Base-by-base conservation (phyloP, 768 basidiomycete genomes). In the Lactarius trivialis region DNA sequence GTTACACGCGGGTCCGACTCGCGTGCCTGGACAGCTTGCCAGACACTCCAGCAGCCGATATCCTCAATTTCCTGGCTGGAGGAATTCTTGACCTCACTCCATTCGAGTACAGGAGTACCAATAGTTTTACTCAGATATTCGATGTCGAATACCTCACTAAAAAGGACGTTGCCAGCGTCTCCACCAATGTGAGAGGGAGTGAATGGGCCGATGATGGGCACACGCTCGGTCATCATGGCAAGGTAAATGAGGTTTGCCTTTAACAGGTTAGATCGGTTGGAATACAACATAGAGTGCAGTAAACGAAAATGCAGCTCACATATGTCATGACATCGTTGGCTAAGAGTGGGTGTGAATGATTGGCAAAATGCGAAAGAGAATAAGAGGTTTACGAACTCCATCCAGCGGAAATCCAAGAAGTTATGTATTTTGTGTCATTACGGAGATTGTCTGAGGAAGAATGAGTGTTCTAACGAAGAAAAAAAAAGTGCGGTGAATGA, bases 291-390 rank as follows among this genome's bases (percentile, higher is more conserved):
- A 8, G 36, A 41, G 14, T 32, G 24, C n/a, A 48, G 36, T 41
- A 11, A 24, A 5, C 5, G 17, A 54, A n/a, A n/a, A n/a, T n/a
- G n/a, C 3, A 24, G 7, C 79, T 67, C 62, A 83, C 83, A 69
- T 84, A 85, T 60, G 87, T 87, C 82, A 88, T 86, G 33, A 88
- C 85, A 73, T 89, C 86, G 76, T 89, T 89, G 7, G 87, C 86
- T 89, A 15, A 24, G 55, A 17, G 37, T 28, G 24, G 41, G 15
- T 7, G 30, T 33, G 30, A 43, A 19, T 24, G n/a, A 7, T 28
- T 33, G 36, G 19, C 19, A 50, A 52, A 14, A 60, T 30, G 15
- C 30, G 19, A 52, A 48, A 39, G 21, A 50, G 17, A 4, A 45
- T 17, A 21, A 24, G 56, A 34, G 39, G 7, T n/a, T 30, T 21